Base-by-base conservation (phyloP, 2,329 filamentous ascomycete species). In the Diatrype stigma region DNA sequence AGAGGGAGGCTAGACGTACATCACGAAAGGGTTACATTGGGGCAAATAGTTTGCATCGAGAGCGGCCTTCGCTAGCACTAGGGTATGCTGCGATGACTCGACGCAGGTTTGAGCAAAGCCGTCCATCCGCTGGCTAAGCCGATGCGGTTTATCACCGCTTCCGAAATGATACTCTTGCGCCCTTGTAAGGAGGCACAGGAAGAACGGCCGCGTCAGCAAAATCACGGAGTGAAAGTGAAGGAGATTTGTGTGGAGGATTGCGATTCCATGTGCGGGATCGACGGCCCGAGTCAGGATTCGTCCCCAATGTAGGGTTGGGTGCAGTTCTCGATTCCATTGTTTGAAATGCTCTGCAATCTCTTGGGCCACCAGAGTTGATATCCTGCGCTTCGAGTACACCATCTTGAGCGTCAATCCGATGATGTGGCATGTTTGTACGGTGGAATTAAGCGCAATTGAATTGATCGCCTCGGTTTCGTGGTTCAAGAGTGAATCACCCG, bases 181-280 rank as follows among this genome's bases (percentile, higher is more conserved):
- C 60, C 70, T 67, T 50, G 72, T 80, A 38, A 84, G 70, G 12
- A 83, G 72, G 51, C 77, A 80, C 14, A 86, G 67, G 51, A 86
- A 83, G 62, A 87, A 86, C 0, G 85, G 84, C 26, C 84, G 73
- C 1, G 81, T 84, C 1, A 87, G 73, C 0, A 87, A 71, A 23
- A 87, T 77, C 40, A 85, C 76, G 0, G 81, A 80, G 60, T 87
- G 82, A 50, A 76, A 80, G 51, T 85, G 80, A 34, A 86, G 70
- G 22, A 87, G 68, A 52, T 85, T 84, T 51, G 79, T 71, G 56
- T 87, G 84, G 6, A 87, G 66, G n/a, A 83, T 77, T 3, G 80
- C 78, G 32, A 86, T 76, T 3, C 78, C 77, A 53, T 81, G 72
- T 19, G 71, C 71, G n/a, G 75, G 68, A 35, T 69, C 61, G 22